Conservation (phyloP, 148 eudicot species). For the Rhododendron williamsianum region DNA sequence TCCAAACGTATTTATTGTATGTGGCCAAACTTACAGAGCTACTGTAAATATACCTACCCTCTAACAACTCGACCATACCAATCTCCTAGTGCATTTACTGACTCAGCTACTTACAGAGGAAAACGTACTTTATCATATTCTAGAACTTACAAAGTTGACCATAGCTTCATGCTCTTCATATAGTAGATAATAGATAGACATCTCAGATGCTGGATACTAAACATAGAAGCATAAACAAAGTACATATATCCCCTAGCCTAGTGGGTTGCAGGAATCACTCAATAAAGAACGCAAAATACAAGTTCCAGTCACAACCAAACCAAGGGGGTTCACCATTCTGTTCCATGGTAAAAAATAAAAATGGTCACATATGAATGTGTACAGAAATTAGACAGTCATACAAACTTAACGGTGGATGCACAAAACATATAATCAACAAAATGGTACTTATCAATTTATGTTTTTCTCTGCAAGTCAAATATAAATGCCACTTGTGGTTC, state of each 20-base stretch:
- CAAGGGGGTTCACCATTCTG: neutral
- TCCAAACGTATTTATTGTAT: neutral
- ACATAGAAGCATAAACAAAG: neutral
- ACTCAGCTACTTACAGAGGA: neutral
- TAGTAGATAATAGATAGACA: neutral
- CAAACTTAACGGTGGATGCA: neutral
- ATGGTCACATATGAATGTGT: neutral
- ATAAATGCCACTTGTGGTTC: neutral
- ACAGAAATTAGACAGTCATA: neutral
- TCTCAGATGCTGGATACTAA: slow-evolving; percentile 1
- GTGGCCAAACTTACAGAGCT: neutral
- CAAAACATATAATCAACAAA: slow-evolving; percentile 1
- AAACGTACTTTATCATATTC: neutral
- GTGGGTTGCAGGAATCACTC: neutral
- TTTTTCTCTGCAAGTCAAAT: neutral
- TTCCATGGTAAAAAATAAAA: neutral
- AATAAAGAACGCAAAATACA: neutral
- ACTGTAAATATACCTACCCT: neutral
- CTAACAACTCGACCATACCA: neutral
- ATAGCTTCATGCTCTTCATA: neutral
- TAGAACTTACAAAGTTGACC: neutral
- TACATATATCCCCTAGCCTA: neutral
- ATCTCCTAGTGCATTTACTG: neutral
- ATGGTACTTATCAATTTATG: neutral
- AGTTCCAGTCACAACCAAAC: neutral